Evolutionary conservation across 208 protist species (phyloP).

Genomic region (Wallacemonas collosoma): DNA sequence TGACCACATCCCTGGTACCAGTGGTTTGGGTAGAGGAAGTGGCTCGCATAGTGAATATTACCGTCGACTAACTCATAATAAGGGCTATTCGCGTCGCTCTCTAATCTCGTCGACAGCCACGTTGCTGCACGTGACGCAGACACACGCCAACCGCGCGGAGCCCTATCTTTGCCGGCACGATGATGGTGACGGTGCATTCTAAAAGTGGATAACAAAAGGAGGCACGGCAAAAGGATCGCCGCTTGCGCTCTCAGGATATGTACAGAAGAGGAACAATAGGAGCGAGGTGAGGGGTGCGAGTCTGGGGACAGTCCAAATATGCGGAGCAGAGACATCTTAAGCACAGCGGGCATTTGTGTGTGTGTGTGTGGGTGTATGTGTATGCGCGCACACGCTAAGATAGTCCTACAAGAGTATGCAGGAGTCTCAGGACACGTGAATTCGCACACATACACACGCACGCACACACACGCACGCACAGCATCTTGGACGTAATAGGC

Average conservation of each 20-base stretch:
- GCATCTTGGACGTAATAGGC: no score
- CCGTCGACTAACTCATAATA: constrained; percentile 46
- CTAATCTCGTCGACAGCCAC: background rate
- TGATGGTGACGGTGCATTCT: no score
- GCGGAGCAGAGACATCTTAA: background rate
- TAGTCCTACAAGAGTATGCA: no score
- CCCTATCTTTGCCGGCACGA: no score
- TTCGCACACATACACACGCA: no score
- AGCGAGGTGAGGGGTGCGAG: background rate
- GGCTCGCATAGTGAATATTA: constrained; percentile 76
- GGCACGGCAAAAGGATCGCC: no score
- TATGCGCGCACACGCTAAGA: background rate
- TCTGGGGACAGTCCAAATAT: background rate
- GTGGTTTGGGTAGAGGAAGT: constrained; percentile 83
- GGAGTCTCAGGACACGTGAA: no score
- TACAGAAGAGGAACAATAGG: background rate
- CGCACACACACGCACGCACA: no score
- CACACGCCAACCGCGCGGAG: background rate
- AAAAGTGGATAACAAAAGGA: no score
- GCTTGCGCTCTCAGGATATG: no score
- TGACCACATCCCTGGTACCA: constrained; percentile 53
- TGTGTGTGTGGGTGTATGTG: background rate
- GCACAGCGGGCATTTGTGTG: background rate
- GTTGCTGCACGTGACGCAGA: background rate
- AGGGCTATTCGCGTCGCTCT: constrained; percentile 27